These are phyloP conservation scores for Taxawa tesnikishii DNA, from an alignment of 2,329 filamentous ascomycete genomes.

Conservation along the genomic window DNA sequence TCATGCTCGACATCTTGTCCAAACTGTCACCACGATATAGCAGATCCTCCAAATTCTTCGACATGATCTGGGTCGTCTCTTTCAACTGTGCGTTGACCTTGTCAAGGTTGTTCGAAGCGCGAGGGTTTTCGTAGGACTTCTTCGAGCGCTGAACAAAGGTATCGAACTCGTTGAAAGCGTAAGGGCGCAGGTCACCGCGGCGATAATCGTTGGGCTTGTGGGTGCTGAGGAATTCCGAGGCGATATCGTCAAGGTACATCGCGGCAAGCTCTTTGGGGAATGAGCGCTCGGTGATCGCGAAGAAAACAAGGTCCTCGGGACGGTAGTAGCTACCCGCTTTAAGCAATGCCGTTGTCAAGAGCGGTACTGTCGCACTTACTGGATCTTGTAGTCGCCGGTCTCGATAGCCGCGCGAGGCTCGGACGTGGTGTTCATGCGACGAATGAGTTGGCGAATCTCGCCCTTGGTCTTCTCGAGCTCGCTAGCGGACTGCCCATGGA, in stretches of 20 bases:
- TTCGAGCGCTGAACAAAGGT: conserved; percentile 90
- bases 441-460: conserved; percentile 82
- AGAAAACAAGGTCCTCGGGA: conserved; percentile 70
- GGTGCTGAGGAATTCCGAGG: conserved; percentile 78
- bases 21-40: conserved; percentile 88
- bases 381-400: conserved; percentile 67
- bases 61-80: conserved; percentile 99
- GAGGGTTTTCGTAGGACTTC: conserved; percentile 84
- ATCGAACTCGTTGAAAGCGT: conserved; percentile 96
- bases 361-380: conserved; percentile 45
- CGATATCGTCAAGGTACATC: conserved; percentile 89
- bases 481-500: conserved; percentile 44
- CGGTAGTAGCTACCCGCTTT: conserved; percentile 60
- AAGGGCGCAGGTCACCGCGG: conserved; percentile 66
- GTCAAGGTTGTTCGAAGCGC: conserved; percentile 84
- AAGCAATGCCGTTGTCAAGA: conserved; percentile 8
- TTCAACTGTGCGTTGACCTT: conserved; percentile 93
- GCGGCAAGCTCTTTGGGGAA: conserved; percentile 98
- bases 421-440: conserved; percentile 76
- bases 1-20: conserved; percentile 95
- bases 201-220: conserved; percentile 66
- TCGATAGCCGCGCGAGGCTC: conserved; percentile 90
- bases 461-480: conserved; percentile 78
- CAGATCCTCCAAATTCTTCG: conserved; percentile 97
- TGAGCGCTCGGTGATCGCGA: conserved; percentile 83